These are phyloP conservation scores for Peniophora sp. DNA, from an alignment of 1,284 basidiomycete species.

Conservation along the genomic window DNA sequence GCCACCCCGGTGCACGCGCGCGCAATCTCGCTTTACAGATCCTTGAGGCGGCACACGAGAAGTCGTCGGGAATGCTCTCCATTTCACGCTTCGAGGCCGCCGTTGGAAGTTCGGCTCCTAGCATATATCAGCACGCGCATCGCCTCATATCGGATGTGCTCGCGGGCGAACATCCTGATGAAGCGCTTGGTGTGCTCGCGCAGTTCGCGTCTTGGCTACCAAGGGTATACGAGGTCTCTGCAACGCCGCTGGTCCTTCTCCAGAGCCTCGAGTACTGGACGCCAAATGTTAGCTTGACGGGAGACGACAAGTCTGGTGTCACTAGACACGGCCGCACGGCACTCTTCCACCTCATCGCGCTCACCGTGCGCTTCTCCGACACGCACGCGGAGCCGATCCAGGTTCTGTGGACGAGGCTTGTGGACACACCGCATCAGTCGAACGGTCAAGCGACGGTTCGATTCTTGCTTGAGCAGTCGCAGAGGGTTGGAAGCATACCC, in stretches of 20 bases:
- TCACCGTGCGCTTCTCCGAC: conserved; percentile 76
- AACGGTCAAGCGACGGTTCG: conserved; percentile 79
- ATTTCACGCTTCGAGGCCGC: conserved; percentile 71
- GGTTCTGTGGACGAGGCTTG: conserved; percentile 74
- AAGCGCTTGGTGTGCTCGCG: conserved; percentile 62
- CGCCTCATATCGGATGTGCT: conserved; percentile 71
- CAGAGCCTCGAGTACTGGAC: conserved; percentile 80
- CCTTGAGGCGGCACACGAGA: conserved; percentile 68
- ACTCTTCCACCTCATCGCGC: conserved; percentile 78
- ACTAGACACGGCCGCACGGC: conserved; percentile 57
- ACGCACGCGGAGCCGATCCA: conserved; percentile 78
- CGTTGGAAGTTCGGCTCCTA: conserved; percentile 68
- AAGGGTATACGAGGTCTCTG: conserved; percentile 49
- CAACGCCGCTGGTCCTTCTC: conserved; percentile 48
- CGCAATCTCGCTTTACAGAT: conserved; percentile 77
- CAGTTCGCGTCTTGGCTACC: conserved; percentile 74
- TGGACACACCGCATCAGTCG: conserved; percentile 58
- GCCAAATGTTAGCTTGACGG: conserved; percentile 63
- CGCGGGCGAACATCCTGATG: conserved; percentile 71
- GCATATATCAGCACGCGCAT: conserved; percentile 78
- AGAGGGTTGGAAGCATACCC: conserved; percentile 63
- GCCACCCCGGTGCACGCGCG: conserved; percentile 61
- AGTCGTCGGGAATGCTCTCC: conserved; percentile 49
- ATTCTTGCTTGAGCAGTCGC: conserved; percentile 84
- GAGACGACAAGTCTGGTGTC: conserved; percentile 47